These are phyloP conservation scores for Hypoxylon lienhwacheense DNA, from an alignment of 495 filamentous ascomycete genomes.

Conservation along the genomic window DNA sequence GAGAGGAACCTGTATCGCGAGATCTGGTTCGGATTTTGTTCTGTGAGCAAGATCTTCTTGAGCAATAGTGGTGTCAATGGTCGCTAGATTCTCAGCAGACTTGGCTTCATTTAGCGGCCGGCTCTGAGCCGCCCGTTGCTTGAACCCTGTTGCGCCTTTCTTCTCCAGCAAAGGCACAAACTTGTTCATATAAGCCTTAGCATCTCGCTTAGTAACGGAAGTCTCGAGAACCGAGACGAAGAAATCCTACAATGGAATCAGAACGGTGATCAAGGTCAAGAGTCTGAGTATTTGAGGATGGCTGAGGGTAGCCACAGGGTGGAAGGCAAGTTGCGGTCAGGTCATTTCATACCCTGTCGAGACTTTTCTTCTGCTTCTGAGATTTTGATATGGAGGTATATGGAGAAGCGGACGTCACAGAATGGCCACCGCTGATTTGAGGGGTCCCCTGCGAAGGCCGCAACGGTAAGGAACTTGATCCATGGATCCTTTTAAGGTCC, in stretches of 20 bases:
- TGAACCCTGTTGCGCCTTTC: constrained; percentile 41
- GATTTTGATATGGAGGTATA: constrained; percentile 46
- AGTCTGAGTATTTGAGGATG: no score
- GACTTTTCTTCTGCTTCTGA: constrained; percentile 47
- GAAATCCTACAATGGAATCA: constrained; percentile 63
- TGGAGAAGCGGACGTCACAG: constrained; percentile 33
- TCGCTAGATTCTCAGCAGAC: constrained; percentile 2
- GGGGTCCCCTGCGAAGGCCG: constrained; percentile 25
- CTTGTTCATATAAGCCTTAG: constrained; percentile 80
- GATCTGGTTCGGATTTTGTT: constrained; percentile 56
- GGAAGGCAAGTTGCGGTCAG: no score
- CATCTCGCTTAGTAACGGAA: constrained; percentile 86
- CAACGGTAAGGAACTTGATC: constrained; percentile 21
- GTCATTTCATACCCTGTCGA: constrained; percentile 41
- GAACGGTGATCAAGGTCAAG: constrained; percentile 8
- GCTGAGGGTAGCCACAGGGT: no score
- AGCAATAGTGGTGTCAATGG: constrained; percentile 2
- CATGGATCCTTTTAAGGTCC: constrained; percentile 27
- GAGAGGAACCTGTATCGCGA: constrained; percentile 52
- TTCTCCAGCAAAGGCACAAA: constrained; percentile 60
- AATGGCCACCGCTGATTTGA: constrained; percentile 30
- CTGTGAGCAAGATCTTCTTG: constrained; percentile 34
- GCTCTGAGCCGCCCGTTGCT: constrained; percentile 41
- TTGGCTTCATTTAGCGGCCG: constrained; percentile 5
- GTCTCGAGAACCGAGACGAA: constrained; percentile 80